Percentiles rank a stretch among this genome's conserved stretches.
Conservation (phyloP, 805 yeast genomes). For the Ogataea sp. region DNA sequence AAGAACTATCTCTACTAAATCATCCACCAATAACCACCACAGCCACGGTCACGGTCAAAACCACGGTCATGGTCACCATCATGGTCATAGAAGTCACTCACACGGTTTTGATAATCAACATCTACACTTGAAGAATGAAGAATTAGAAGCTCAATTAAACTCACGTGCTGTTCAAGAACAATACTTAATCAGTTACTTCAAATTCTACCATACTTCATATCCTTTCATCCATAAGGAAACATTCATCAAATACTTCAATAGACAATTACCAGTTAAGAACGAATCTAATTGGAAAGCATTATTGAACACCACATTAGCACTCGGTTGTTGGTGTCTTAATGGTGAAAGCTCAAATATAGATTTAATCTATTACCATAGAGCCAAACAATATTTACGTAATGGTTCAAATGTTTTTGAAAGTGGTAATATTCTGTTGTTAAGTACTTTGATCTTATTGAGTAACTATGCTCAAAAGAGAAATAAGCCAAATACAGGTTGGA, state of each 20-base stretch:
- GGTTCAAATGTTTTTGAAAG: slow-evolving; percentile 44
- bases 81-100: too few species aligned
- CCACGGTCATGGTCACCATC: slow-evolving; percentile 4
- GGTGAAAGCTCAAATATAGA: slow-evolving; percentile 48
- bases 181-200: slow-evolving; percentile 40
- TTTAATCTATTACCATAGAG: slow-evolving; percentile 46
- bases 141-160: slow-evolving; percentile 7
- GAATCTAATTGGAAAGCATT: slow-evolving; percentile 45
- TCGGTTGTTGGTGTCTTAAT: slow-evolving; percentile 63
- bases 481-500: slow-evolving; percentile 65
- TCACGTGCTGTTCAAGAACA: slow-evolving; percentile 17
- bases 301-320: slow-evolving; percentile 48
- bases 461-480: slow-evolving; percentile 58
- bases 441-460: slow-evolving; percentile 45
- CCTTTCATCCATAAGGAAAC: slow-evolving; percentile 53
- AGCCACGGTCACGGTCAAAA: slow-evolving; percentile 4
- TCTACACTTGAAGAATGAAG: slow-evolving; percentile 1
- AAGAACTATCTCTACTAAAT: too few species aligned
- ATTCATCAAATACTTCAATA: slow-evolving; percentile 38
- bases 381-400: slow-evolving; percentile 32
- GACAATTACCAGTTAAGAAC: slow-evolving; percentile 31
- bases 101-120: background rate
- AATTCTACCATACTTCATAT: slow-evolving; percentile 50
- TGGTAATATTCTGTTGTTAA: slow-evolving; percentile 48
- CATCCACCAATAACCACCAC: background rate